A percentile compares a stretch with the other conserved stretches of the same genome.
These are phyloP conservation scores for Tubosaeta sp. DNA, from an alignment of 768 basidiomycete species.

Conservation along the genomic window DNA sequence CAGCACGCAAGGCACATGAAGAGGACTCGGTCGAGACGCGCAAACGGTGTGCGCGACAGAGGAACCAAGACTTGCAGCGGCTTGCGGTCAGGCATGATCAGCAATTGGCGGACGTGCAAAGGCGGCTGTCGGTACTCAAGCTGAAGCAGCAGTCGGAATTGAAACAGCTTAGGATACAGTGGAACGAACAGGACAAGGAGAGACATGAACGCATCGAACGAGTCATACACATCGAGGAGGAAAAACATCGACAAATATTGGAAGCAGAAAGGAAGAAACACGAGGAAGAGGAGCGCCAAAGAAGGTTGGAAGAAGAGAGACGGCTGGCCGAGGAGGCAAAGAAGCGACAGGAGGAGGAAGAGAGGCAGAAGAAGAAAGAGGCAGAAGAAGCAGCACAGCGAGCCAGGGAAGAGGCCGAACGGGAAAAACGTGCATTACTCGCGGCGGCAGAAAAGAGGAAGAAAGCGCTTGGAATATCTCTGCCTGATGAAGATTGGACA, in stretches of 20 bases:
- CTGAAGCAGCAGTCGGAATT: conserved; percentile 46
- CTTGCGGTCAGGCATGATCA: conserved; percentile 41
- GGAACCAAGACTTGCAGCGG: conserved; percentile 20
- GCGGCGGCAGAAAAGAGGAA: conserved; percentile 38
- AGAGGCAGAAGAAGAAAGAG: conserved; percentile 34
- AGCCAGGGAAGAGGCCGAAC: conserved; percentile 32
- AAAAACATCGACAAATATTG: conserved; percentile 45
- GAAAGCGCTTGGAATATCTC: conserved; percentile 46
- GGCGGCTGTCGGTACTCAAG: conserved; percentile 39
- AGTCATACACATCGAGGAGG: conserved; percentile 61
- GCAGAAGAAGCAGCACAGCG: conserved; percentile 29
- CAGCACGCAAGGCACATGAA: conserved; percentile 34
- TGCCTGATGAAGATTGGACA: conserved; percentile 62
- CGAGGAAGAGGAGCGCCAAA: conserved; percentile 45
- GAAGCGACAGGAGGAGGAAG: conserved; percentile 39
- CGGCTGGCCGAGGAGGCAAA: conserved; percentile 41
- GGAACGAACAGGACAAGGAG: conserved; percentile 41
- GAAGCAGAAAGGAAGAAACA: conserved; percentile 53
- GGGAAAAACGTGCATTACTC: conserved; percentile 34
- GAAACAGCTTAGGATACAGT: conserved; percentile 38
- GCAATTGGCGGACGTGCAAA: conserved; percentile 52
- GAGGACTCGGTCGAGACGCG: conserved; percentile 17
- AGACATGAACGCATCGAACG: conserved; percentile 58
- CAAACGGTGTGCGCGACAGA: conserved; percentile 7
- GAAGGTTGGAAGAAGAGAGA: conserved; percentile 47